These are phyloP conservation scores for Vaccinium vitisidaea DNA, from an alignment of 148 eudicot species.

Conservation along the genomic window DNA sequence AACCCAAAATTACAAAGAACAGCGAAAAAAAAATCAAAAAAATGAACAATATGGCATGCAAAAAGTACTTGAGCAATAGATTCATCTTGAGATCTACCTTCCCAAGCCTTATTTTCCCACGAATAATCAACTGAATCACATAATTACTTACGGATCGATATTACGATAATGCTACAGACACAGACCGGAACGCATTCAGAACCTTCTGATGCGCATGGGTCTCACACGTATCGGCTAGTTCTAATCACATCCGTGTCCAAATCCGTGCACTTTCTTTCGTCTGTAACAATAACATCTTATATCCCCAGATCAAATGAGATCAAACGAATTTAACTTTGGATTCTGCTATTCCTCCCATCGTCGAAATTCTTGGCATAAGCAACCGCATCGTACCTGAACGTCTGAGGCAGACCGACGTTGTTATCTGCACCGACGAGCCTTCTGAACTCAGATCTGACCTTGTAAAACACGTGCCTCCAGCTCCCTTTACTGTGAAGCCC, in stretches of 20 bases:
- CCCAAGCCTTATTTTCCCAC: background rate
- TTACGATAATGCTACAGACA: too few relatives aligned
- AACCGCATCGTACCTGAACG: conserved; percentile 29
- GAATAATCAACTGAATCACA: background rate
- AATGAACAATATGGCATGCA: background rate
- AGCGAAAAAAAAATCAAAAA: background rate
- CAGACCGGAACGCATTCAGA: too few relatives aligned
- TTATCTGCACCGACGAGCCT: conserved; percentile 43
- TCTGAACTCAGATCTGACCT: conserved; percentile 48
- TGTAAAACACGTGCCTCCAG: conserved; percentile 60
- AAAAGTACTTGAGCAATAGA: background rate
- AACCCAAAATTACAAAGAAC: background rate
- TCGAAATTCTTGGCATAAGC: conserved; percentile 18
- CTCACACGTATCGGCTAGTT: too few relatives aligned
- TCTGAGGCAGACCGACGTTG: conserved; percentile 57
- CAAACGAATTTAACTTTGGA: background rate
- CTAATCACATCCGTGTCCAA: too few relatives aligned
- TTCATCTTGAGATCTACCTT: background rate
- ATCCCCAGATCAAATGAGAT: background rate
- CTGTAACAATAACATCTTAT: too few relatives aligned
- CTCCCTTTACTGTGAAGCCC: conserved; percentile 62
- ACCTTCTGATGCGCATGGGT: too few relatives aligned
- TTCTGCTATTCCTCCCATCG: background rate
- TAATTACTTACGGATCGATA: too few relatives aligned
- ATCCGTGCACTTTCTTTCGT: too few relatives aligned